These are phyloP conservation scores for Massariosphaeria phaeospora DNA, from an alignment of 495 filamentous ascomycete genomes.

Conservation along the genomic window DNA sequence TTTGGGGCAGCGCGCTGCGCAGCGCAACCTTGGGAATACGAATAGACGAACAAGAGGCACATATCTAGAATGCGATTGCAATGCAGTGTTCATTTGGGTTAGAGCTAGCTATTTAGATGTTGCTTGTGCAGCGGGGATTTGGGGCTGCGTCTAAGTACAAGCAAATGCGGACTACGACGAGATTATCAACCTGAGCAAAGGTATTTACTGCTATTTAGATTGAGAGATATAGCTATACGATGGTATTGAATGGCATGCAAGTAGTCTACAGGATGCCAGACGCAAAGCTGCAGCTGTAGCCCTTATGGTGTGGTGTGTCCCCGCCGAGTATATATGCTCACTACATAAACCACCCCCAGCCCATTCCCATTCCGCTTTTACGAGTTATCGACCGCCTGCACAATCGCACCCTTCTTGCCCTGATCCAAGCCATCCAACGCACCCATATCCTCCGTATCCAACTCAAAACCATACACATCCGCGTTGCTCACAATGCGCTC, in stretches of 20 bases:
- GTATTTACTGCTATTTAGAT: not conserved
- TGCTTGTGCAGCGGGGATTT: too few relatives aligned
- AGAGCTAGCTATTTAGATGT: too few relatives aligned
- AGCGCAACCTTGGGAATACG: not conserved
- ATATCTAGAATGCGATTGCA: not conserved
- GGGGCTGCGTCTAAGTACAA: too few relatives aligned
- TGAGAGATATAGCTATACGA: too few relatives aligned
- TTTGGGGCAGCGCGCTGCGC: not conserved
- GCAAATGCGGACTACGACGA: too few relatives aligned
- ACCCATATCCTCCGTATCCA: conserved; percentile 46
- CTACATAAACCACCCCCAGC: too few relatives aligned
- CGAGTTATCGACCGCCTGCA: conserved; percentile 34
- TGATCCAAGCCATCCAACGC: conserved; percentile 41
- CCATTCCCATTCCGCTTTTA: not conserved
- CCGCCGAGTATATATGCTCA: not conserved
- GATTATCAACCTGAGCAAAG: not conserved
- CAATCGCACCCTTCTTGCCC: conserved; percentile 36
- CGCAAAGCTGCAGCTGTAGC: too few relatives aligned
- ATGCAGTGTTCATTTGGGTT: too few relatives aligned
- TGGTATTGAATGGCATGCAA: too few relatives aligned
- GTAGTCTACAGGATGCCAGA: too few relatives aligned
- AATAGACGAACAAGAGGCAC: not conserved
- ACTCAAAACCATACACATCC: conserved; percentile 46
- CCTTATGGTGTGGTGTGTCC: not conserved
- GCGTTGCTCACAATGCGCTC: conserved; percentile 46